Conservation (phyloP, 108 stramenopile genomes). For the Fistulifera solaris region DNA sequence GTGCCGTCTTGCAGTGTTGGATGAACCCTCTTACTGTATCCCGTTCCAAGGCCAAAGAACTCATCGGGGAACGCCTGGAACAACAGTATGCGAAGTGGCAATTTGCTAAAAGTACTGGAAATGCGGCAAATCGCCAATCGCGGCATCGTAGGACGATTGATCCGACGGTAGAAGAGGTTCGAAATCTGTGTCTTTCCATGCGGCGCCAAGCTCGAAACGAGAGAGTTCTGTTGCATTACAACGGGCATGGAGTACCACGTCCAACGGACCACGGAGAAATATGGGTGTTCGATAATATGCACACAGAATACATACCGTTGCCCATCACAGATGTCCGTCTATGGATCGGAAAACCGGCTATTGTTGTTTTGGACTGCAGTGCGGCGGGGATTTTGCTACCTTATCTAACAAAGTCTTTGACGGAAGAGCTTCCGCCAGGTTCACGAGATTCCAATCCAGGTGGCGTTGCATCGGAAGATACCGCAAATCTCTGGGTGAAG, state of each 20-base stretch:
- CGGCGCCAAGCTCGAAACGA: constrained; percentile 70
- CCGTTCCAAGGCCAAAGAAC: constrained; percentile 75
- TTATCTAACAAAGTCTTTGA: constrained; percentile 39
- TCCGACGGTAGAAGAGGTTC: constrained; percentile 93
- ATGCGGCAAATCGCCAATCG: constrained; percentile 16
- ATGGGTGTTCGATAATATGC: constrained; percentile 91
- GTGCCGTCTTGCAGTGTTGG: constrained; percentile 91
- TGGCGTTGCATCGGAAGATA: constrained; percentile 17
- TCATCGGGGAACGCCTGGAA: constrained; percentile 83
- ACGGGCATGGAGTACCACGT: constrained; percentile 97
- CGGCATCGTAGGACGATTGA: constrained; percentile 78
- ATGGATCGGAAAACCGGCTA: constrained; percentile 71
- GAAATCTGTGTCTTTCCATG: constrained; percentile 60
- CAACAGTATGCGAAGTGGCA: constrained; percentile 89
- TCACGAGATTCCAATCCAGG: not conserved
- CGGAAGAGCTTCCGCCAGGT: constrained; percentile 12
- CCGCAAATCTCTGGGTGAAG: constrained; percentile 40
- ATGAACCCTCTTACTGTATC: constrained; percentile 78
- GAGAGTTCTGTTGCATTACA: constrained; percentile 94
- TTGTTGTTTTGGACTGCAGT: constrained; percentile 89
- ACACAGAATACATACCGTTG: constrained; percentile 98
- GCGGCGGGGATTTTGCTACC: constrained; percentile 88
- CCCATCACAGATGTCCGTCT: constrained; percentile 73
- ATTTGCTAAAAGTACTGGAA: constrained; percentile 32
- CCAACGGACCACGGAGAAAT: constrained; percentile 95